Evolutionary conservation across 306 rosid species (phyloP).

Genomic region (Citrullus colocynthis): DNA sequence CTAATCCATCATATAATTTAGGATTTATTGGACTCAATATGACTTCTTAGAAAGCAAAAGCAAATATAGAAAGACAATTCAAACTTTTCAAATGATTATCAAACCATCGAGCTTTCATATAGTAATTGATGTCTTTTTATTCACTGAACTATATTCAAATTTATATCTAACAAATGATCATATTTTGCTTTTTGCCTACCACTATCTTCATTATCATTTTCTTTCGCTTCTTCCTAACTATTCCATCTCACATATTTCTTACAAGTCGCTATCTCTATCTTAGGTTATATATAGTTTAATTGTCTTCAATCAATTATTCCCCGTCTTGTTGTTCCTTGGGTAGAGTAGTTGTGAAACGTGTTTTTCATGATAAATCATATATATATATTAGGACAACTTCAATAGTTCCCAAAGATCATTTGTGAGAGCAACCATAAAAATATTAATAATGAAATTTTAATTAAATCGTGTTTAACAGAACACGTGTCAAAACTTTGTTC

Average conservation of each 20-base stretch:
- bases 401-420: too few species aligned
- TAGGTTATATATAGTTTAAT: too few species aligned
- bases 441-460: not conserved
- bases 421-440: not conserved
- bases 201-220: too few species aligned
- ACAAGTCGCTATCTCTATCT: not conserved
- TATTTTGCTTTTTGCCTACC: not conserved
- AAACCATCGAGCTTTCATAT: too few species aligned
- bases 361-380: not conserved
- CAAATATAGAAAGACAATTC: not conserved
- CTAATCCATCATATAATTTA: constrained; percentile 13
- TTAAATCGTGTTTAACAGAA: not conserved
- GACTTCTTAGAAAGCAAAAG: constrained; percentile 14
- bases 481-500: not conserved
- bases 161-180: not conserved
- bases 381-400: not conserved
- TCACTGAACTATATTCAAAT: not conserved
- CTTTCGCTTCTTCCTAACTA: not conserved
- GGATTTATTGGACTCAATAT: not conserved
- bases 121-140: too few species aligned
- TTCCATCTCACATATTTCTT: not conserved
- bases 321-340: not conserved
- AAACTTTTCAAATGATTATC: not conserved
- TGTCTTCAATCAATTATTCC: not conserved
- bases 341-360: not conserved